Evolutionary conservation across 177 flowering plant species (phyloP).

Genomic region (Telopea speciosissima): DNA sequence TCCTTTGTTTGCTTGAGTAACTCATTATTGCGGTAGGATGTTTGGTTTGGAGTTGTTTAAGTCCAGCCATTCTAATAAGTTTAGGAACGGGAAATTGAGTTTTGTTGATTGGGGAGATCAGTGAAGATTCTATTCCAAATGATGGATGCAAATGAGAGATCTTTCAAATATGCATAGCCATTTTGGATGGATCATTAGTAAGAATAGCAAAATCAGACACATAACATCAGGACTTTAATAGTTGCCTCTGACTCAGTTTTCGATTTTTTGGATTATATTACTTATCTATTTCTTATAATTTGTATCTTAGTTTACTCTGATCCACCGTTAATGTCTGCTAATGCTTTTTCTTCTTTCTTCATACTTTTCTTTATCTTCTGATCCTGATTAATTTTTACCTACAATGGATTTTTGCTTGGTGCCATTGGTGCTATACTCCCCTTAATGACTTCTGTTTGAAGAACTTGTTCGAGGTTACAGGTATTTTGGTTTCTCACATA

Average conservation of each 20-base stretch:
- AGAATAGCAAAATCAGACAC: not conserved
- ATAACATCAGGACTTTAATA: not conserved
- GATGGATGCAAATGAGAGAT: too few relatives aligned
- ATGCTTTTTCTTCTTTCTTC: not conserved
- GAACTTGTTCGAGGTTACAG: not conserved
- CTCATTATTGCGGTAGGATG: too few relatives aligned
- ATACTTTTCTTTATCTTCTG: not conserved
- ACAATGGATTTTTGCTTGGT: not conserved
- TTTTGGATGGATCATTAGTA: too few relatives aligned
- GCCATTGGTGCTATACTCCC: not conserved
- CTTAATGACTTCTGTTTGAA: not conserved
- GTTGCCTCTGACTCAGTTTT: not conserved
- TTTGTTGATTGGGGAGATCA: too few relatives aligned
- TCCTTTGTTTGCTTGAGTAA: too few relatives aligned
- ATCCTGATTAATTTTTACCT: not conserved
- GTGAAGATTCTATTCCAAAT: too few relatives aligned
- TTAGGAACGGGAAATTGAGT: too few relatives aligned
- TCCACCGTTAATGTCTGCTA: not conserved
- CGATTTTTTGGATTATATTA: not conserved
- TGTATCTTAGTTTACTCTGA: not conserved
- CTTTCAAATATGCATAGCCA: too few relatives aligned
- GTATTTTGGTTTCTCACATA: not conserved
- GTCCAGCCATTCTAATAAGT: too few relatives aligned
- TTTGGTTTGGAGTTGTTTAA: too few relatives aligned
- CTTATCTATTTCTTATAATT: not conserved